Conservation (phyloP, 345 rosid genomes). For the Conringia planisiliqua region DNA sequence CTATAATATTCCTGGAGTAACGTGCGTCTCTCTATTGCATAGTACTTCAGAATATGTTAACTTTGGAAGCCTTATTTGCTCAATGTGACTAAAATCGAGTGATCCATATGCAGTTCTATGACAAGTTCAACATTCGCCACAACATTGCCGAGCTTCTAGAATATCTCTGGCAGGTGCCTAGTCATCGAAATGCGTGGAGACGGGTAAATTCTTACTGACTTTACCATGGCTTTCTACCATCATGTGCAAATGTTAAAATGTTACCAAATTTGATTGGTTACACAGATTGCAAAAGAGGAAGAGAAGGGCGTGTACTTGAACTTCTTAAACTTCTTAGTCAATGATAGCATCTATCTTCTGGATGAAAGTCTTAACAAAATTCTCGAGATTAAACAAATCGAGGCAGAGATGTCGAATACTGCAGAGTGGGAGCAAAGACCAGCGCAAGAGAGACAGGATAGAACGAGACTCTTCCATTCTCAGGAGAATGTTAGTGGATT, state of each 20-base stretch:
- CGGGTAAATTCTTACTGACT: conserved; percentile 49
- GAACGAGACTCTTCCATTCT: conserved; percentile 84
- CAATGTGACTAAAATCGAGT: conserved; percentile 5
- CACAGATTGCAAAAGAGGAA: conserved; percentile 99
- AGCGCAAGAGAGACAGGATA: conserved; percentile 96
- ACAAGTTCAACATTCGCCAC: conserved; percentile 96
- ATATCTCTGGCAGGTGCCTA: conserved; percentile 98
- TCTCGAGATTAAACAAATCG: conserved; percentile 86
- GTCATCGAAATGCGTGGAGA: conserved; percentile 97
- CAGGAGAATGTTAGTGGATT: conserved; percentile 78
- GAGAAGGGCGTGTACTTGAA: conserved; percentile 99
- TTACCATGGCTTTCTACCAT: neutral
- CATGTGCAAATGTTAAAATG: neutral
- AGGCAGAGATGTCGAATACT: conserved; percentile 95
- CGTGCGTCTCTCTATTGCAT: neutral
- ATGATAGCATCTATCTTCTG: conserved; percentile 96
- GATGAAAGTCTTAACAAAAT: conserved; percentile 98
- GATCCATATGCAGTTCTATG: conserved; percentile 71
- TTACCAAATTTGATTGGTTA: conserved; percentile 15
- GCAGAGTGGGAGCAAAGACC: conserved; percentile 93
- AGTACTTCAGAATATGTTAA: neutral
- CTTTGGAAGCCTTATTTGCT: neutral
- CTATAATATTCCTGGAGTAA: conserved; percentile 11
- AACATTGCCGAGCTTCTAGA: conserved; percentile 97
- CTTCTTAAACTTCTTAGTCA: conserved; percentile 94